A percentile compares a stretch with the other conserved stretches of the same genome.
phyloP scores from a whole-genome alignment of 768 basidiomycete genomes.

The Gyrodon lividus region DNA sequence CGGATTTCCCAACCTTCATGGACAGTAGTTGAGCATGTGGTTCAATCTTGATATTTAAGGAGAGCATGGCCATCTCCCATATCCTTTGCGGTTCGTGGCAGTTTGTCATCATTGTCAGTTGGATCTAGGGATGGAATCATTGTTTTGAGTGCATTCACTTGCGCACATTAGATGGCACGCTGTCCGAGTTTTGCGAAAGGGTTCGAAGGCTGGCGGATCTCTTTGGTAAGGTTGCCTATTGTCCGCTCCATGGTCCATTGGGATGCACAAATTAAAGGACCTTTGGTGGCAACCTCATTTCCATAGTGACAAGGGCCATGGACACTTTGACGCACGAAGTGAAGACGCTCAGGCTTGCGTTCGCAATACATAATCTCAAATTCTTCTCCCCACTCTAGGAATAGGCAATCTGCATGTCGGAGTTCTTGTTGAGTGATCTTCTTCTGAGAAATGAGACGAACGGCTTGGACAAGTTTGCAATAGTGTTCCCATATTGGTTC shows the following conservation, averaged over 20 bases:
- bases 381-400: constrained; percentile 27
- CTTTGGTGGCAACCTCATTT: constrained; percentile 18
- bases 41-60: neutral
- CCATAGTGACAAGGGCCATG: constrained; percentile 26
- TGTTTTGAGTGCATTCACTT: constrained; percentile 15
- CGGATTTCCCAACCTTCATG: neutral
- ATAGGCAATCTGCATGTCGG: neutral
- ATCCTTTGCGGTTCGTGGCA: neutral
- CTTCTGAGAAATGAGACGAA: constrained; percentile 18
- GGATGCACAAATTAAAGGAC: constrained; percentile 19
- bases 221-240: constrained; percentile 25
- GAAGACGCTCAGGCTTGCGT: constrained; percentile 19
- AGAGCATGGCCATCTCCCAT: neutral
- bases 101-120: neutral
- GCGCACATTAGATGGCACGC: constrained; percentile 21
- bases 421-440: constrained; percentile 15
- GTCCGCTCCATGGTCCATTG: constrained; percentile 31
- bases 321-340: constrained; percentile 27
- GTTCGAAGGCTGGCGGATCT: constrained; percentile 26
- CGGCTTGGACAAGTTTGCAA: constrained; percentile 18
- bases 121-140: constrained; percentile 11
- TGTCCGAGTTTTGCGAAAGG: constrained; percentile 28
- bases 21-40: neutral
- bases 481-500: constrained; percentile 15
- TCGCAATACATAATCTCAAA: constrained; percentile 31